Percentiles rank a stretch among this genome's conserved stretches.
Evolutionary conservation across 306 rosid genomes (phyloP).

Genomic region (Rosa lucieae): DNA sequence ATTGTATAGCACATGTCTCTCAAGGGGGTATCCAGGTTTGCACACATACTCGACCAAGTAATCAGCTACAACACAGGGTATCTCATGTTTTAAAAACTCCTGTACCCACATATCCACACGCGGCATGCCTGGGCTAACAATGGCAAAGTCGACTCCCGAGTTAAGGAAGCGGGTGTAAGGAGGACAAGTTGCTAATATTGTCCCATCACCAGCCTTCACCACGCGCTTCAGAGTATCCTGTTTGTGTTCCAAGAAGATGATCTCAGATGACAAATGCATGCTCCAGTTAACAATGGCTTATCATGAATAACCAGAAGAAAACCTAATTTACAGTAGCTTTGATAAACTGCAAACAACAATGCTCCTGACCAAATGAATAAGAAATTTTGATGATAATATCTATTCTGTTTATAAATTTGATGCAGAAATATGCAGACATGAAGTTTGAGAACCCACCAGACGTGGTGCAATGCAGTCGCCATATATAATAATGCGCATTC

Average conservation of each 20-base stretch:
- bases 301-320: background rate
- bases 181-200: slow-evolving; percentile 85
- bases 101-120: slow-evolving; percentile 85
- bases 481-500: slow-evolving; percentile 69
- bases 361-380: background rate
- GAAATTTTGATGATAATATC: background rate
- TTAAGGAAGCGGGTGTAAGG: slow-evolving; percentile 77
- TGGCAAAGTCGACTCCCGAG: slow-evolving; percentile 64
- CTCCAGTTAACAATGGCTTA: background rate
- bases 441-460: slow-evolving; percentile 54
- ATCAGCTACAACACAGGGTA: slow-evolving; percentile 86
- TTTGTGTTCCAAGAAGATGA: slow-evolving; percentile 14
- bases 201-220: slow-evolving; percentile 90
- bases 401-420: background rate
- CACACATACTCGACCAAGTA: slow-evolving; percentile 93
- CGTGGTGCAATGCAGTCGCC: slow-evolving; percentile 87
- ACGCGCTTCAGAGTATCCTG: slow-evolving; percentile 95
- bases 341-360: background rate
- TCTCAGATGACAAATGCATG: slow-evolving; percentile 9
- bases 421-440: background rate
- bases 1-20: slow-evolving; percentile 67
- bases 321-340: background rate
- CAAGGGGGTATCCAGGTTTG: slow-evolving; percentile 80
- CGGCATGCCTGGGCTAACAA: slow-evolving; percentile 80
- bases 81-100: slow-evolving; percentile 78